Percentiles rank a stretch among this genome's conserved stretches.
phyloP scores from a whole-genome alignment of 306 rosid species.

The Sicyos edulis region DNA sequence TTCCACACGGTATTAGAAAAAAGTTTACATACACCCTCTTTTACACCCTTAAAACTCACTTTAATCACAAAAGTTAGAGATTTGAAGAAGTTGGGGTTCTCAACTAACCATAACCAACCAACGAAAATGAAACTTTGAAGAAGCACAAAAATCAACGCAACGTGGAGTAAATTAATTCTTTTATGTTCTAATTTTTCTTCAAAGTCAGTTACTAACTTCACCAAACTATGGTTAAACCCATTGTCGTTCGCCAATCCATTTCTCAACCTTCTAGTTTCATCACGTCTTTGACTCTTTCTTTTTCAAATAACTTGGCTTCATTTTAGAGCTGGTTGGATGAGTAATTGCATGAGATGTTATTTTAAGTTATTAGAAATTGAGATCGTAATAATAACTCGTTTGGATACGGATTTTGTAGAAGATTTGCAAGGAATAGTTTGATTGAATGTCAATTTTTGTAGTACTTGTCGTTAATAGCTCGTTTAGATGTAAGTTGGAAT shows the following conservation, averaged over 20 bases:
- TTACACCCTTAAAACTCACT: no score
- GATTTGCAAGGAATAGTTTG: no score
- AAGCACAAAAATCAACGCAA: slow-evolving; percentile 14
- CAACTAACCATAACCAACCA: slow-evolving; percentile 43
- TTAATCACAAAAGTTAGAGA: not conserved
- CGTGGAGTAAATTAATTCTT: not conserved
- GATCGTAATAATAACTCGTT: no score
- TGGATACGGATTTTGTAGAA: no score
- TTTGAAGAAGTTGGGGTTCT: slow-evolving; percentile 7
- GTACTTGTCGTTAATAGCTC: no score
- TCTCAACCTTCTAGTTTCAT: slow-evolving; percentile 19
- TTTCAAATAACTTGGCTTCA: slow-evolving; percentile 22
- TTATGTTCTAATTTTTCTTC: slow-evolving; percentile 9
- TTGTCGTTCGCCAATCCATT: slow-evolving; percentile 62
- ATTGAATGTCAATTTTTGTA: no score
- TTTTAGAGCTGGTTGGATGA: no score
- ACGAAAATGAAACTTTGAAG: slow-evolving; percentile 36
- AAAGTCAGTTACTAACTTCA: slow-evolving; percentile 64
- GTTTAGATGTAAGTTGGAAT: no score
- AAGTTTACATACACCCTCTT: no score
- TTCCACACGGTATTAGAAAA: no score
- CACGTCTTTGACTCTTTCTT: slow-evolving; percentile 25
- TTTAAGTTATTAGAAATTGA: no score
- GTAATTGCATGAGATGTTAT: no score
- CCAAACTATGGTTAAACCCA: slow-evolving; percentile 32